phyloP scores from a whole-genome alignment of 352 stramenopile species.

The Lagenidium giganteum region DNA sequence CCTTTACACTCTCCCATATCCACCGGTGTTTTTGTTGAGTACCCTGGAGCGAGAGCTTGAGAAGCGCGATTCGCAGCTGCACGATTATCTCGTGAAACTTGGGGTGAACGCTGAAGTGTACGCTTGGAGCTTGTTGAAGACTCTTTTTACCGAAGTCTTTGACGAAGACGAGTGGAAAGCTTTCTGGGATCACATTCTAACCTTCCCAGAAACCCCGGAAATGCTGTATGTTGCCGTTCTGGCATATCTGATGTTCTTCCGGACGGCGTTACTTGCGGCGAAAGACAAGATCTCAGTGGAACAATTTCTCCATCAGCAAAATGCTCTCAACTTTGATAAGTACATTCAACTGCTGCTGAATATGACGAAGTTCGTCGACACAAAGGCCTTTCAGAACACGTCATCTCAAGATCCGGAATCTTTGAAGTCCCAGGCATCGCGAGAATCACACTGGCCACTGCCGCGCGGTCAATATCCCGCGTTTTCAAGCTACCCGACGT shows the following conservation, averaged over 20 bases:
- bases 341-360: slow-evolving; percentile 70
- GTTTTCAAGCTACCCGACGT: slow-evolving; percentile 72
- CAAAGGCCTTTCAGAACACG: too few species aligned
- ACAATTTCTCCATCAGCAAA: slow-evolving; percentile 85
- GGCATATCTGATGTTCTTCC: slow-evolving; percentile 70
- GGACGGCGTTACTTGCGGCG: slow-evolving; percentile 46
- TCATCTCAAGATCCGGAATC: background rate
- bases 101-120: slow-evolving; percentile 58
- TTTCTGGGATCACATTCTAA: slow-evolving; percentile 87
- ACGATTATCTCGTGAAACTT: slow-evolving; percentile 72
- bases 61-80: slow-evolving; percentile 59
- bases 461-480: slow-evolving; percentile 70
- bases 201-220: slow-evolving; percentile 55
- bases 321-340: slow-evolving; percentile 65
- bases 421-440: background rate
- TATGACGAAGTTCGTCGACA: slow-evolving; percentile 31
- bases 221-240: slow-evolving; percentile 61
- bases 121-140: slow-evolving; percentile 83
- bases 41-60: slow-evolving; percentile 71
- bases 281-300: slow-evolving; percentile 61
- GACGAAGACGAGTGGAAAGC: slow-evolving; percentile 83
- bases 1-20: slow-evolving; percentile 78
- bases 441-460: slow-evolving; percentile 41
- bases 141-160: slow-evolving; percentile 87
- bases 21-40: slow-evolving; percentile 65